Base-by-base conservation (phyloP, 2,329 filamentous ascomycete species). In the Penicillium sp. region DNA sequence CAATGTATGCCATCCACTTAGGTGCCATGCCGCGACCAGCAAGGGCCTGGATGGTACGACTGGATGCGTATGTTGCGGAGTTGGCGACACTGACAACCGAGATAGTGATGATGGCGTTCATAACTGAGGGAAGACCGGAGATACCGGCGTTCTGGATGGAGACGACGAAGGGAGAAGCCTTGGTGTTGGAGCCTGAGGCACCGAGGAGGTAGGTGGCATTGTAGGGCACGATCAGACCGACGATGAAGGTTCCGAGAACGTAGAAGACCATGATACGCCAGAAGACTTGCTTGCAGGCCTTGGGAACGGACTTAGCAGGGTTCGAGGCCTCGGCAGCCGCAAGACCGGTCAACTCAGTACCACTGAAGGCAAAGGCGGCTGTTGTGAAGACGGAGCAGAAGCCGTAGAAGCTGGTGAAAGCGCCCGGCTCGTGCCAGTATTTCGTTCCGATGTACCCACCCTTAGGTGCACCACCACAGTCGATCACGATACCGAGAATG, bases 401-500 rank as follows among this genome's bases (percentile, higher is more conserved):
- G 12, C 81, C 81, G 53, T 75, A 76, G 65, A 80, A 80, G 51
- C 76, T 77, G 25, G 70, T 69, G 66, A 81, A 79, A 3, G 79
- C 77, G 22, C 79, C 79, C 20, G 67, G 66, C 40, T 73, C 51
- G 25, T 66, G 56, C 66, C 70, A 70, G 54, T 67, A 67, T 6
- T 53, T 51, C 9, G 57, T 55, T 35, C 66, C 65, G 14, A 67
- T 61, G 42, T 68, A 89, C 79, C 72, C 75, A 14, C 68, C 65
- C 5, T 62, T 76, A 18, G 75, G 73, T 3, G 73, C 73, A 49
- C 76, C 77, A 42, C 76, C 76, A 40, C 71, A 73, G 54, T 77
- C 73, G 52, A 79, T 73, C 53, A 95, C 85, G 53, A 95, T 85
- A 8, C 89, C 92, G 4, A 96, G 84, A 49, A 96, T 84, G 67